Base-by-base conservation (phyloP, 495 filamentous ascomycete species). In the Baudoinia panamericana region DNA sequence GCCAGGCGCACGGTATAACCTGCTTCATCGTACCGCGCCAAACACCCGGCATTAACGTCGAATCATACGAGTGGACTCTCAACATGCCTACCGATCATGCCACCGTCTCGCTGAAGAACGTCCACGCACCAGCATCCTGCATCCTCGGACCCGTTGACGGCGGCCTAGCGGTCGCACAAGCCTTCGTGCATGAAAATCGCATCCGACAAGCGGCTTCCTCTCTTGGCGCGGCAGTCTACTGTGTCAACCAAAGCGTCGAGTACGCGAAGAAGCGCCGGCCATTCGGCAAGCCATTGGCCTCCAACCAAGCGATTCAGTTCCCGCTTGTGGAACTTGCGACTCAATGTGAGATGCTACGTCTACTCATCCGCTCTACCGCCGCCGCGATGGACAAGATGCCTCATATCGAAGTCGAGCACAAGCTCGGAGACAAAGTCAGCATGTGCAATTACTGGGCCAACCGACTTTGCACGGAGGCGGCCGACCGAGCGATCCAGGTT, bases 391-490 rank as follows among this genome's bases (percentile, higher is more conserved):
- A 78, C 49, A 43, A 57, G 16, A 63, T 75, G 48, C 60, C 61
- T 37, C 59, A 64, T 20, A 45, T 63, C 20, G 64, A 66, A 16
- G 72, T 76, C 36, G 71, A 75, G 59, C 56, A 56, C 39, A 56
- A 58, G 32, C 53, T 78, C 7, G 67, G 68, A 16, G 69, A 71
- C 46, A 66, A 71, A 47, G 69, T 78, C 10, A 61, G 56, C 38
- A 76, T 78, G 73, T 76, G 72, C 53, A 76, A 75, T 51, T 78
- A 73, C 53, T 76, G 70, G 67, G 73, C 67, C 1, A 75, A 76
- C 50, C 54, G 70, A 27, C 53, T 76, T 9, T 71, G 66, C 29
- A 70, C 64, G 25, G 60, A 76, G 50, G 70, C 72, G 24, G 71
- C 73, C 5, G 73, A 78, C 52, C 55, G 64, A 30, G 73, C 72